Percentiles rank a stretch among this genome's conserved stretches.
phyloP scores from a whole-genome alignment of 192 early-diverging fungal genomes.

The Obelidium mucronatum region DNA sequence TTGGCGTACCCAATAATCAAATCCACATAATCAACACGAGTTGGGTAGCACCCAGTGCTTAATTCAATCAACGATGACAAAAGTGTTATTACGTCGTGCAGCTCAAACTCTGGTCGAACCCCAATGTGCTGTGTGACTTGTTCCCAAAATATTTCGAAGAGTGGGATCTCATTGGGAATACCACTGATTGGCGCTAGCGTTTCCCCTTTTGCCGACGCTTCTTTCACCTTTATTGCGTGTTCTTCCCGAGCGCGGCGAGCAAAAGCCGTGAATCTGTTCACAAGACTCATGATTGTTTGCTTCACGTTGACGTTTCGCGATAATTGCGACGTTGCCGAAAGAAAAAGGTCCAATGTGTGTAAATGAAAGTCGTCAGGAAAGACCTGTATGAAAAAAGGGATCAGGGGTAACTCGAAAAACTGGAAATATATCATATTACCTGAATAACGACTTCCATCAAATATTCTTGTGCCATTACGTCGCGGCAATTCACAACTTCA shows the following conservation, averaged over 20 bases:
- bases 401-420: constrained; percentile 91
- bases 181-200: constrained; percentile 58
- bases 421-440: constrained; percentile 72
- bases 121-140: constrained; percentile 93
- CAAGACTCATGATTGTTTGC: constrained; percentile 92
- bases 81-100: constrained; percentile 91
- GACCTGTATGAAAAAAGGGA: constrained; percentile 55
- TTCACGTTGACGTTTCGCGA: constrained; percentile 96
- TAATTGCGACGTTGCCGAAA: constrained; percentile 90
- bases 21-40: constrained; percentile 85
- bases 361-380: constrained; percentile 98
- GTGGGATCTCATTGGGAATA: constrained; percentile 83
- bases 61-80: constrained; percentile 86
- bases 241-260: constrained; percentile 74
- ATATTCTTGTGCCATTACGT: constrained; percentile 99
- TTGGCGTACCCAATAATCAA: constrained; percentile 89
- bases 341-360: constrained; percentile 84
- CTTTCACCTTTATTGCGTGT: constrained; percentile 26
- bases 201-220: constrained; percentile 35
- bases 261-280: constrained; percentile 93
- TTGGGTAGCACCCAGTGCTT: constrained; percentile 91
- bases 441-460: constrained; percentile 99
- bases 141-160: constrained; percentile 98
- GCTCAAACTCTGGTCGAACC: constrained; percentile 89
- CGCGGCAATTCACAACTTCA: constrained; percentile 96